Percentiles rank a stretch among this genome's conserved stretches.
Evolutionary conservation across 768 basidiomycete genomes (phyloP).

Genomic region (Epithele typhae): DNA sequence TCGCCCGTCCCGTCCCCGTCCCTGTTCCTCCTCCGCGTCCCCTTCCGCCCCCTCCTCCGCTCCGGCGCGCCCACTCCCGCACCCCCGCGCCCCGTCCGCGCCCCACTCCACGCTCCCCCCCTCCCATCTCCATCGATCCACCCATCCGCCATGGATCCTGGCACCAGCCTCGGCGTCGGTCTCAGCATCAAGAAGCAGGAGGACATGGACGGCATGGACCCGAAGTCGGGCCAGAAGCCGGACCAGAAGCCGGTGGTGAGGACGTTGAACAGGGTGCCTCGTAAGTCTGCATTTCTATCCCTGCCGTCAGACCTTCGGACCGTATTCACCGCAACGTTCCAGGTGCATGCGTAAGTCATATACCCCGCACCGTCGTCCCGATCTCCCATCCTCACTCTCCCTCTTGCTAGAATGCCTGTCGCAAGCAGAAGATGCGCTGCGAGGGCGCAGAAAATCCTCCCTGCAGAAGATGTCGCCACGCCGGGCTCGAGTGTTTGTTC

Average conservation of each 20-base stretch:
- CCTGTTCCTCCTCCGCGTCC: conserved; percentile 6
- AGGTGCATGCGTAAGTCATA: conserved; percentile 74
- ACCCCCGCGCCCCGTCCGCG: not conserved
- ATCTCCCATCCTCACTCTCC: conserved; percentile 2
- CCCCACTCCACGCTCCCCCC: not conserved
- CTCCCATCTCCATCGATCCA: conserved; percentile 2
- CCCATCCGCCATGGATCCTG: conserved; percentile 21
- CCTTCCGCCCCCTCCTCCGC: not conserved
- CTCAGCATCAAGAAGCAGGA: conserved; percentile 56
- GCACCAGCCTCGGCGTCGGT: conserved; percentile 11
- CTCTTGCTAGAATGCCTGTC: conserved; percentile 75
- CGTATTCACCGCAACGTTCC: conserved; percentile 18
- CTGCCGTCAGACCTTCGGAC: conserved; percentile 8
- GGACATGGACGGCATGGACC: conserved; percentile 45
- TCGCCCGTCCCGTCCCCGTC: conserved; percentile 7
- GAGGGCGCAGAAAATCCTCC: conserved; percentile 96
- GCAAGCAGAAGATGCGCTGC: conserved; percentile 97
- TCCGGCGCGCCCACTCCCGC: not conserved
- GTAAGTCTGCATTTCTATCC: conserved; percentile 43
- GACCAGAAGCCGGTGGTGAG: conserved; percentile 71
- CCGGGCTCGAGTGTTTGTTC: conserved; percentile 88
- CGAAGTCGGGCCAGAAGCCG: conserved; percentile 42
- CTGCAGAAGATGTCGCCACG: conserved; percentile 89
- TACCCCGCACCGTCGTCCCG: conserved; percentile 13
- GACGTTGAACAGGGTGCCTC: conserved; percentile 82